These are phyloP conservation scores for Aureobasidium vineae DNA, from an alignment of 2,329 filamentous ascomycete species.

Conservation along the genomic window DNA sequence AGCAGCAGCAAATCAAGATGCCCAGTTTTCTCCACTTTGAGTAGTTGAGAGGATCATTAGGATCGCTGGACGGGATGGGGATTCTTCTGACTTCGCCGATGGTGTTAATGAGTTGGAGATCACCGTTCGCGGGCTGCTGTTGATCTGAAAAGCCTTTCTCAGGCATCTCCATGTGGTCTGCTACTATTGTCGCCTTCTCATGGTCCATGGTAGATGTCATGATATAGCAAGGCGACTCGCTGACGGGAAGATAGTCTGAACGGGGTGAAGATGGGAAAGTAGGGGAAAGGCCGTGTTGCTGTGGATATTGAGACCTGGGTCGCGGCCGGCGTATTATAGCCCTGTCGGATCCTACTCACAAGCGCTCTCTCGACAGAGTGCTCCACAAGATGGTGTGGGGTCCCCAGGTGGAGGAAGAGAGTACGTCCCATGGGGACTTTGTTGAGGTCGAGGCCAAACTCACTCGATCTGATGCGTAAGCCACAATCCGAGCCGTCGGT, in stretches of 20 bases:
- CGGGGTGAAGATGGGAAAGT: not conserved
- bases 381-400: not conserved
- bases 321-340: constrained; percentile 2
- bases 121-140: constrained; percentile 21
- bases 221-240: not conserved
- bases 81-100: constrained; percentile 31
- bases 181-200: constrained; percentile 30
- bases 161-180: constrained; percentile 22
- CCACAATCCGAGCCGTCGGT: not conserved
- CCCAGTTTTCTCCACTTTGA: constrained; percentile 36
- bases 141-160: not conserved
- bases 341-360: not conserved
- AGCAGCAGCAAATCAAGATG: constrained; percentile 37
- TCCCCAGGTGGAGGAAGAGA: not conserved
- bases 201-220: not conserved
- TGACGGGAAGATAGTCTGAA: not conserved
- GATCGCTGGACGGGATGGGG: constrained; percentile 31
- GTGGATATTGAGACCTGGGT: not conserved
- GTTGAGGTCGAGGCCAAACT: not conserved
- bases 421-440: not conserved
- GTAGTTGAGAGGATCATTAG: constrained; percentile 37
- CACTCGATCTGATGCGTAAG: not conserved
- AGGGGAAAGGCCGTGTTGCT: not conserved
- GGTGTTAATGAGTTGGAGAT: constrained; percentile 30
- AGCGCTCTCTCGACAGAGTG: not conserved